phyloP scores from a whole-genome alignment of 2,329 filamentous ascomycete species.

The Claviceps maximensis region DNA sequence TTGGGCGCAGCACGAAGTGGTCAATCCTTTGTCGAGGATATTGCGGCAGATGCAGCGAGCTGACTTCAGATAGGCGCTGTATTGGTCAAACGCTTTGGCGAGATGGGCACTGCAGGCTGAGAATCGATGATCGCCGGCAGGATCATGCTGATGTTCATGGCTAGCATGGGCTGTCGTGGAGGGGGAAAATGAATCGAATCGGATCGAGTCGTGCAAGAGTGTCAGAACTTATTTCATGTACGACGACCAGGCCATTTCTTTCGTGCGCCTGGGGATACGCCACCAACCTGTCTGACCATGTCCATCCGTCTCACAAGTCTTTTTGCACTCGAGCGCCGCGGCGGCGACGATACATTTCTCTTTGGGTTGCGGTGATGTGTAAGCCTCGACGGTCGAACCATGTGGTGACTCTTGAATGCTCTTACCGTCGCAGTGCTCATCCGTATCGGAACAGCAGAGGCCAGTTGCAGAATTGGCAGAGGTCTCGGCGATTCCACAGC shows the following conservation, averaged over 20 bases:
- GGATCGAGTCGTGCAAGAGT: not conserved
- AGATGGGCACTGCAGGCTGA: constrained; percentile 21
- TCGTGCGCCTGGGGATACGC: constrained; percentile 1
- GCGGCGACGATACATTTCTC: constrained; percentile 20
- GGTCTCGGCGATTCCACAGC: constrained; percentile 8
- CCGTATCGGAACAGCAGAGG: constrained; percentile 14
- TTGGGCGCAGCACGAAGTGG: constrained; percentile 16
- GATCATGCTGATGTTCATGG: constrained; percentile 16
- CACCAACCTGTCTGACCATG: constrained; percentile 12
- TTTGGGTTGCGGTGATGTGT: constrained; percentile 4
- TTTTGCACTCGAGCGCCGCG: constrained; percentile 18
- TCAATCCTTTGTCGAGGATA: constrained; percentile 16
- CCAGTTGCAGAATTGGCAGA: constrained; percentile 8
- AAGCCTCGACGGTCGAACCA: not conserved
- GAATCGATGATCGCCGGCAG: constrained; percentile 12
- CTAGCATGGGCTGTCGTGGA: constrained; percentile 7
- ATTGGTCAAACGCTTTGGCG: constrained; percentile 19
- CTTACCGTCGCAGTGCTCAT: constrained; percentile 16
- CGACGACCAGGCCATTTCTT: not conserved
- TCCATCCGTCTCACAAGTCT: constrained; percentile 14
- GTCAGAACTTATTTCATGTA: too few relatives aligned
- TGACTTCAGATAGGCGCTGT: constrained; percentile 21
- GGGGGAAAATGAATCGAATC: too few relatives aligned
- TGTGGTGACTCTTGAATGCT: not conserved
- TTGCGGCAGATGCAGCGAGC: constrained; percentile 25